Base-by-base conservation (phyloP, 306 rosid genomes). In the Vachellia collinsii region DNA sequence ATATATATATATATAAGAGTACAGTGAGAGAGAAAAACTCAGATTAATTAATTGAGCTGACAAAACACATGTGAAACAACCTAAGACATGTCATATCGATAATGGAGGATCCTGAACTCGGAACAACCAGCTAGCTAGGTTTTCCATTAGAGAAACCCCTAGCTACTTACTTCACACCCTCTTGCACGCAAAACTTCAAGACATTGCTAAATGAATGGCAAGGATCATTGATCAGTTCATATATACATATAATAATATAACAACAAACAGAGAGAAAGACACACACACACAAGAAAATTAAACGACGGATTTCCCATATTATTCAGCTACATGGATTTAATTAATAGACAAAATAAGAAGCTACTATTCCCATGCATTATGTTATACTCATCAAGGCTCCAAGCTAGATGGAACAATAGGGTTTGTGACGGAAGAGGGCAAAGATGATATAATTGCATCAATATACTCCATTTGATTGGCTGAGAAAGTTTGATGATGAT, bases 381-480 rank as follows among this genome's bases (percentile, higher is more conserved):
- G 41, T 4, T 25, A 19, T n/a, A 53, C 66, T 37, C 82, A 48
- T 83, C 70, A 82, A 41, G 76, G 66, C 74, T 54, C 67, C 79
- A 36, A 79, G 66, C 44, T 61, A 53, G 84, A 79, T 75, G 86
- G 82, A 82, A 70, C 12, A 62, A 67, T 76, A 76, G 76, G 72
- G 74, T 69, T 80, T 53, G 81, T 68, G 6, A 70, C 38, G 70
- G 85, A 74, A 6, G 89, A 70, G 41, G 89, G 86, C 75, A 87
- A 70, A 1, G 91, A 83, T 42, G 92, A 76, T 70, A 86, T 73
- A 74, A 92, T 66, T 22, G 83, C 75, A 54, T 88, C 92, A 63
- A 81, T 83, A 72, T 73, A 83, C 76, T 91, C 93, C 89, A 86
- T 64, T 78, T 89, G 92, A 80, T 85, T 84, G 34, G 75, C 44